Conservation (phyloP, 805 yeast genomes). For the Kodamaea leandrae region DNA sequence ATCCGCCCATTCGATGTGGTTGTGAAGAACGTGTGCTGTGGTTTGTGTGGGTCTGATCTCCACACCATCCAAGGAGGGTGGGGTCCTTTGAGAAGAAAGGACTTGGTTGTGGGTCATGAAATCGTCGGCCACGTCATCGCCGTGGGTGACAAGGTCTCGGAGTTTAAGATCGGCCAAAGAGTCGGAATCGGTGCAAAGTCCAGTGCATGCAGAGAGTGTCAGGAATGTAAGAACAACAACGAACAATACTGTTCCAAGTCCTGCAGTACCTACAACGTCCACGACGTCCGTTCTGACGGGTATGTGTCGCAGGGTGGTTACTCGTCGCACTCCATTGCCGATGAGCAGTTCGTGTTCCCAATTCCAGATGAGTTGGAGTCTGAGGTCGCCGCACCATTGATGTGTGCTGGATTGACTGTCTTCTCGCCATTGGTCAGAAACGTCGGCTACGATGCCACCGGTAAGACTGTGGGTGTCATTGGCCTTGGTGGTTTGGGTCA, state of each 20-base stretch:
- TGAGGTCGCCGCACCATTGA: slow-evolving; percentile 48
- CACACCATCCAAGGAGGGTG: slow-evolving; percentile 54
- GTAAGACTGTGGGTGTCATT: slow-evolving; percentile 53
- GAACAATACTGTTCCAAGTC: slow-evolving; percentile 50
- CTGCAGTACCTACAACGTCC: slow-evolving; percentile 50
- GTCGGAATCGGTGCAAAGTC: slow-evolving; percentile 79
- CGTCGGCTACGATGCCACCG: slow-evolving; percentile 25
- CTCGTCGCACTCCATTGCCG: slow-evolving; percentile 45
- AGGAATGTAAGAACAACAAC: slow-evolving; percentile 42
- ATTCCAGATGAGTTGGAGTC: slow-evolving; percentile 48
- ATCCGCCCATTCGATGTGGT: slow-evolving; percentile 46
- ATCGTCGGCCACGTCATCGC: slow-evolving; percentile 57
- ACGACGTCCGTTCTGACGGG: slow-evolving; percentile 29
- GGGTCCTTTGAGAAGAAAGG: slow-evolving; percentile 38
- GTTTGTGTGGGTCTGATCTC: slow-evolving; percentile 60
- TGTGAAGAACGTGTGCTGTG: slow-evolving; percentile 58
- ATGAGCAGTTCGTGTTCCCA: slow-evolving; percentile 44
- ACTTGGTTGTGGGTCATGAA: slow-evolving; percentile 59
- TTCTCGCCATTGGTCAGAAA: slow-evolving; percentile 52
- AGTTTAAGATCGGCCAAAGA: slow-evolving; percentile 61
- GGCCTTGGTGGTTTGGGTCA: slow-evolving; percentile 72
- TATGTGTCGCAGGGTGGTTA: slow-evolving; percentile 47
- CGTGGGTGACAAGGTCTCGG: slow-evolving; percentile 54
- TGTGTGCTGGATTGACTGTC: slow-evolving; percentile 58
- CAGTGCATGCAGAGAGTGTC: slow-evolving; percentile 59